A percentile compares a stretch with the other conserved stretches of the same genome.
phyloP scores from a whole-genome alignment of 83 land plant species.

The Picea abies region DNA sequence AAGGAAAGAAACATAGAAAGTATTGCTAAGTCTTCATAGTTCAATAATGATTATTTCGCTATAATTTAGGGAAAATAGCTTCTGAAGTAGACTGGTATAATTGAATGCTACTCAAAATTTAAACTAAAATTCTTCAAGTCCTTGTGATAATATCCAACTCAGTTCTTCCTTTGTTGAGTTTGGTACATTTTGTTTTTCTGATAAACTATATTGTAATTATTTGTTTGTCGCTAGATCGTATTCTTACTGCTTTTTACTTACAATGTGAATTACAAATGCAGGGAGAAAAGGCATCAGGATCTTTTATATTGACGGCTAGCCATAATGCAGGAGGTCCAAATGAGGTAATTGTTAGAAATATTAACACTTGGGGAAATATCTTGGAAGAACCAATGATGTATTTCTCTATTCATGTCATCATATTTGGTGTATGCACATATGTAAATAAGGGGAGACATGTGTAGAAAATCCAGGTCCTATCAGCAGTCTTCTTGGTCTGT shows the following conservation, averaged over 20 bases:
- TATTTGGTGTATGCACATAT: too few species aligned
- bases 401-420: neutral
- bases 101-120: too few species aligned
- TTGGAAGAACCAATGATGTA: neutral
- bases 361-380: neutral
- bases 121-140: too few species aligned
- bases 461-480: too few species aligned
- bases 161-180: too few species aligned
- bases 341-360: constrained; percentile 60
- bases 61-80: neutral
- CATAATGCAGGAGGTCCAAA: constrained; percentile 98
- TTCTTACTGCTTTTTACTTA: neutral
- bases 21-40: neutral
- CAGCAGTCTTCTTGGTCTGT: too few species aligned
- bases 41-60: neutral
- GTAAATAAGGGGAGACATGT: too few species aligned
- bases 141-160: neutral
- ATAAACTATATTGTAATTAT: neutral
- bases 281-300: constrained; percentile 88
- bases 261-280: constrained; percentile 19
- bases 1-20: neutral
- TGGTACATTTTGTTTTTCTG: too few species aligned
- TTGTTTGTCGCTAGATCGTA: neutral
- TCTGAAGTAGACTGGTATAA: neutral
- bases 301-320: constrained; percentile 97